Evolutionary conservation across 257 asterid species (phyloP).

Genomic region (Capsicum pubescens): DNA sequence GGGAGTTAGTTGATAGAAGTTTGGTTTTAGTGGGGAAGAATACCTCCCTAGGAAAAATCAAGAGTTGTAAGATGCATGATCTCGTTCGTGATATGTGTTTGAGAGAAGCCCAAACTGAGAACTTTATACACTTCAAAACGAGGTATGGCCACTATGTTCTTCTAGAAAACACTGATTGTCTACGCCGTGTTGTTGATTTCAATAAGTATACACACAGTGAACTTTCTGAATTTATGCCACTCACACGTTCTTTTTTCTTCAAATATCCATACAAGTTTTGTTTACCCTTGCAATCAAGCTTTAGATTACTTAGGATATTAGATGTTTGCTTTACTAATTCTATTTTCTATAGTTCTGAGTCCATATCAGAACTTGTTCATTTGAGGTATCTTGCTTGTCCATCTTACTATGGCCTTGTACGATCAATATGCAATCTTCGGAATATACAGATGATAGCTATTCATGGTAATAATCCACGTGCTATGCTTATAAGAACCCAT

Average conservation of each 20-base stretch:
- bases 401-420: background rate
- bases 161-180: background rate
- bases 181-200: background rate
- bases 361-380: no score
- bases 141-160: background rate
- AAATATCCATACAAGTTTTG: no score
- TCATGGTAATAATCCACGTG: no score
- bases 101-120: background rate
- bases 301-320: no score
- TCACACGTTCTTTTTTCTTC: no score
- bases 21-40: background rate
- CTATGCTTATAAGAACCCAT: no score
- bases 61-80: slow-evolving; percentile 11
- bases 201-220: no score
- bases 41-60: background rate
- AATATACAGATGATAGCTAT: background rate
- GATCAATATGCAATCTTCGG: background rate
- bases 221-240: no score
- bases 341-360: no score
- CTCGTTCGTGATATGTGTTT: slow-evolving; percentile 1
- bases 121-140: background rate
- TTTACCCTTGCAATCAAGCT: no score
- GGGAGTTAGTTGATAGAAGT: background rate
- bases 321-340: no score
- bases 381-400: background rate